Evolutionary conservation across 2,329 filamentous ascomycete species (phyloP).

Genomic region (Phyllosticta citrichinensis): DNA sequence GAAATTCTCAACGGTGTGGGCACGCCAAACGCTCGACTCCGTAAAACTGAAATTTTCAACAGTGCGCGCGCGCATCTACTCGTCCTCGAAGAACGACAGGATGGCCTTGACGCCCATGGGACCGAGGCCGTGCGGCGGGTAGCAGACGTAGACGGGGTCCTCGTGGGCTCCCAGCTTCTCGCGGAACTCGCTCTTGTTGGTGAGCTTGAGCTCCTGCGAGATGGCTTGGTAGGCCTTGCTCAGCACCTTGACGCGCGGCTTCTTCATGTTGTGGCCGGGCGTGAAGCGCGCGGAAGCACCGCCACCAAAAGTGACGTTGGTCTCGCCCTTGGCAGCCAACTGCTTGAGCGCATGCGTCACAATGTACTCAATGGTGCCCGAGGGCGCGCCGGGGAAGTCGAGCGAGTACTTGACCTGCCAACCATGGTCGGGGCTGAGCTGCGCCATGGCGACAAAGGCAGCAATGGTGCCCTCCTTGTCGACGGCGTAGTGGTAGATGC

Average conservation of each 20-base stretch:
- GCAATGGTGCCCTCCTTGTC: conserved; percentile 62
- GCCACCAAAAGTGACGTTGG: conserved; percentile 74
- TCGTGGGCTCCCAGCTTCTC: conserved; percentile 81
- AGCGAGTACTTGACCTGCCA: conserved; percentile 97
- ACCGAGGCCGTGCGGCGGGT: conserved; percentile 75
- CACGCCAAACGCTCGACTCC: not conserved
- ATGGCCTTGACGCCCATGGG: conserved; percentile 76
- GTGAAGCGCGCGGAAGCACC: conserved; percentile 66
- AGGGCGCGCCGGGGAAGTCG: conserved; percentile 81
- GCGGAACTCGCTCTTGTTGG: conserved; percentile 78
- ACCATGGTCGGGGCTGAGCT: conserved; percentile 69
- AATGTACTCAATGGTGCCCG: conserved; percentile 75
- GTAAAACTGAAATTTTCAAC: not conserved
- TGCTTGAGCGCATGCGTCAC: conserved; percentile 62
- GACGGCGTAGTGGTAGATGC: conserved; percentile 75
- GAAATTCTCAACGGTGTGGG: not conserved
- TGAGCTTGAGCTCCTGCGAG: conserved; percentile 70
- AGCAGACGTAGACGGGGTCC: conserved; percentile 81
- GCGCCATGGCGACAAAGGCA: conserved; percentile 72
- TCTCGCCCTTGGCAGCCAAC: conserved; percentile 48
- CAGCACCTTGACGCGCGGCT: conserved; percentile 70
- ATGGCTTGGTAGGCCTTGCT: conserved; percentile 73
- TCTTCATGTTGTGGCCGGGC: conserved; percentile 72
- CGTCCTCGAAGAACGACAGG: conserved; percentile 80
- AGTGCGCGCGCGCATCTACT: conserved; percentile 18